Evolutionary conservation across 164 flowering plant species (phyloP), one percentile per base, ranked within the genome.

Genomic region (Dillenia suffruticosa): DNA sequence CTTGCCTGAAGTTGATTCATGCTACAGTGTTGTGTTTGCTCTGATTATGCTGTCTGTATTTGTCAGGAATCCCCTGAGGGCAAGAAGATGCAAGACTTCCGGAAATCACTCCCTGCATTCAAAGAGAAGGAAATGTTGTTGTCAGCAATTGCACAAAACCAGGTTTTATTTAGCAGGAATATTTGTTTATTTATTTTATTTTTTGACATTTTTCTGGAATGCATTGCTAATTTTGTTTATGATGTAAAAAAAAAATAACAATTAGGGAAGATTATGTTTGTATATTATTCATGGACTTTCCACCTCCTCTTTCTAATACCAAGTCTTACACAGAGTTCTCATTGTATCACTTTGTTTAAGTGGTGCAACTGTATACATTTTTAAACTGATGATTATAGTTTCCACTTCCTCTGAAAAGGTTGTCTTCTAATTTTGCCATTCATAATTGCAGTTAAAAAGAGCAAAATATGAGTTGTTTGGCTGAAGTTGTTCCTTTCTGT

Each of bases 1-100:
- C 49, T 59, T 32, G 26, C n/a, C 10, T 7, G 0, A 4, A 22
- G 12, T 46, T 50, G 7, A 9, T 51, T 44, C 49, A 5, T 57
- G 49, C 5, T 48, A 9, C 10, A 19, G 12, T 54, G 9, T 44
- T 59, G 14, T 32, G 12, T 46, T 22, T 45, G 14, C 43, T 54
- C 40, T 55, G 24, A 51, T 48, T 56, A 48, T 68, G 16, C 10
- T 49, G 13, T 46, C 13, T 52, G 40, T 8, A 49, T 71, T 56
- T 55, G 51, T 19, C 72, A 91, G 99, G 99, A 91, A 68, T 89
- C 97, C 49, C 97, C 97, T 43, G 99, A 89, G 70, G 99, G 99
- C 17, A 80, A 62, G 75, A 83, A 73, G 74, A 85, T 94, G 92
- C 58, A 89, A 48, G 84, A 82, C 9, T 86, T 91, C 51, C 79